Conservation (phyloP, 2,329 filamentous ascomycete genomes). For the Alternaria incomplexa region DNA sequence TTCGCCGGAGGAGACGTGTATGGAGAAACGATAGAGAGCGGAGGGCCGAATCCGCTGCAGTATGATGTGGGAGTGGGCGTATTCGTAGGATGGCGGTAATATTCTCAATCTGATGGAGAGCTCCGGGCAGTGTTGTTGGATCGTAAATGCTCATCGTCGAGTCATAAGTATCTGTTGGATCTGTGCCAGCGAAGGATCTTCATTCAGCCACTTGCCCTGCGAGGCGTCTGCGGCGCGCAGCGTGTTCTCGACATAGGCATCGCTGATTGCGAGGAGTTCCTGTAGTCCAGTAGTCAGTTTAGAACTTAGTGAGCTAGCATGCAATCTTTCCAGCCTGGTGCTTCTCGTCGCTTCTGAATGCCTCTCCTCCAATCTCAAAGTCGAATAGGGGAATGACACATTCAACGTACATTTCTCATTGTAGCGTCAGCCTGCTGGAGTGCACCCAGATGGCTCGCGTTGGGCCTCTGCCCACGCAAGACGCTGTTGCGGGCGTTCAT, state of each 20-base stretch:
- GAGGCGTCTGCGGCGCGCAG: constrained; percentile 61
- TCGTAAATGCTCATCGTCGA: constrained; percentile 27
- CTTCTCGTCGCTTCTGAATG: neutral
- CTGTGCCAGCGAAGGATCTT: constrained; percentile 63
- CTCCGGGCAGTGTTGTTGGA: neutral
- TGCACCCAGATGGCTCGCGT: constrained; percentile 54
- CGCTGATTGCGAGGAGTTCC: constrained; percentile 64
- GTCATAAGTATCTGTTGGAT: constrained; percentile 52
- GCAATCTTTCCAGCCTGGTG: neutral
- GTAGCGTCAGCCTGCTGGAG: constrained; percentile 57
- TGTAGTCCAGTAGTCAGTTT: constrained; percentile 35
- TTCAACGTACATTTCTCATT: constrained; percentile 55
- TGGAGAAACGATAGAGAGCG: neutral
- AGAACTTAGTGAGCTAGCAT: constrained; percentile 11
- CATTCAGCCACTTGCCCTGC: constrained; percentile 66
- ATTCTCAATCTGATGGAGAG: neutral
- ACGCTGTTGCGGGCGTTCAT: constrained; percentile 59
- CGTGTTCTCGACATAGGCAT: constrained; percentile 62
- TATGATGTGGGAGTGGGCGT: neutral
- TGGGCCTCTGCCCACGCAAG: constrained; percentile 58
- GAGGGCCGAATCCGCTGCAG: neutral
- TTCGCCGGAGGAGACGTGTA: neutral
- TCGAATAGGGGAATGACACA: neutral
- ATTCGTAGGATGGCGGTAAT: neutral
- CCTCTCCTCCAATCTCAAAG: neutral